Percentiles rank a stretch among this genome's conserved stretches.
phyloP scores from a whole-genome alignment of 2,329 filamentous ascomycete species.

The Sporothrix globosa region DNA sequence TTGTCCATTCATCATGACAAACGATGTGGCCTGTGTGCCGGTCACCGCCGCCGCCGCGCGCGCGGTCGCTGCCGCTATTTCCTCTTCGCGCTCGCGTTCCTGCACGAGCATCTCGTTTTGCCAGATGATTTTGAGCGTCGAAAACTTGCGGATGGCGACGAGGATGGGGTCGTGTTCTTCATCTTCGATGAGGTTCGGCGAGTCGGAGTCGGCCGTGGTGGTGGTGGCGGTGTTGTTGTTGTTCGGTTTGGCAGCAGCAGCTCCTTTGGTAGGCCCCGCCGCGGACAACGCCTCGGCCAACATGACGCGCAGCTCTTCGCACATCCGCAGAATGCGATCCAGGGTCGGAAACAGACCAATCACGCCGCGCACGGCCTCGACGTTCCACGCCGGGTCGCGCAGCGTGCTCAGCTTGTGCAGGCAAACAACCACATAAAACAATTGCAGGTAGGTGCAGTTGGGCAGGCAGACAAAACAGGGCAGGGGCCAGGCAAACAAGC shows the following conservation, averaged over 20 bases:
- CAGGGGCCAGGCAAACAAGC: conserved; percentile 30
- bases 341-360: conserved; percentile 43
- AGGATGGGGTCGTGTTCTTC: conserved; percentile 18
- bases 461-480: conserved; percentile 23
- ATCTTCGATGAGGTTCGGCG: not conserved
- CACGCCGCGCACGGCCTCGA: conserved; percentile 39
- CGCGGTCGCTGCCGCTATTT: not conserved
- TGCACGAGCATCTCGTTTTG: conserved; percentile 23
- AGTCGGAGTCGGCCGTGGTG: not conserved
- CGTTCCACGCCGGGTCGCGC: conserved; percentile 47
- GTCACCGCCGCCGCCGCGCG: not conserved
- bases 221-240: no score
- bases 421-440: conserved; percentile 31
- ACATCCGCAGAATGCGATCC: conserved; percentile 36
- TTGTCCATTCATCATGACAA: not conserved
- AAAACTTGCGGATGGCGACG: conserved; percentile 9
- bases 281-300: not conserved
- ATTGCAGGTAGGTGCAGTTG: conserved; percentile 20
- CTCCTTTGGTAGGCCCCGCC: no score
- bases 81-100: not conserved
- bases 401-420: conserved; percentile 33
- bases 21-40: no score
- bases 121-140: conserved; percentile 24
- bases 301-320: conserved; percentile 21
- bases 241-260: no score